These are phyloP conservation scores for Bipolaris oryzae DNA, from an alignment of 2,329 filamentous ascomycete species.

Conservation along the genomic window DNA sequence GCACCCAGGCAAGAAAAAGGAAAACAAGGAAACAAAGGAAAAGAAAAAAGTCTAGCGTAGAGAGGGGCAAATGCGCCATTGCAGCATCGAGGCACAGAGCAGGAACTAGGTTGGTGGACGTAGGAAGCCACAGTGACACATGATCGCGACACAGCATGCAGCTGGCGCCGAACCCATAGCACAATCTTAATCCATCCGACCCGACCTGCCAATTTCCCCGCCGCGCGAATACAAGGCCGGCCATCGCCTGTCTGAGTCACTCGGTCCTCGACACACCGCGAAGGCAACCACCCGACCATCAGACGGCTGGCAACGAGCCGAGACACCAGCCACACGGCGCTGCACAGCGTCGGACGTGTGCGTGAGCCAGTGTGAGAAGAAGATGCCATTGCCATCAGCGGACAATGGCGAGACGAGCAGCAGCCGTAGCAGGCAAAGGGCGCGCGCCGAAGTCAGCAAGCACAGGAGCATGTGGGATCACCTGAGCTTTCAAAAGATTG, in stretches of 20 bases:
- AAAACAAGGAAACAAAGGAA: not conserved
- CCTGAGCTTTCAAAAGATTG: slow-evolving; percentile 49
- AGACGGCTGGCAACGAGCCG: slow-evolving; percentile 17
- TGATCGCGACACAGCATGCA: slow-evolving; percentile 42
- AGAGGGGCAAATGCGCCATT: slow-evolving; percentile 3
- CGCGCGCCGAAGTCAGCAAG: slow-evolving; percentile 42
- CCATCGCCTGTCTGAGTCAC: slow-evolving; percentile 5
- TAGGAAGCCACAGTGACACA: slow-evolving; percentile 37
- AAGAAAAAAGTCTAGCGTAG: not conserved
- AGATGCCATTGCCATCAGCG: slow-evolving; percentile 37
- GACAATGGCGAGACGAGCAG: slow-evolving; percentile 38
- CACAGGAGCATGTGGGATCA: slow-evolving; percentile 47
- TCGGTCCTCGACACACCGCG: slow-evolving; percentile 2
- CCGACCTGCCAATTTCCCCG: slow-evolving; percentile 19
- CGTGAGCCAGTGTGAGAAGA: slow-evolving; percentile 6
- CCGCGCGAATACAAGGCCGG: slow-evolving; percentile 12
- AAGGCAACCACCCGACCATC: slow-evolving; percentile 12
- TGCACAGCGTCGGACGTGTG: slow-evolving; percentile 6
- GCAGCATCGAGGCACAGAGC: slow-evolving; percentile 13
- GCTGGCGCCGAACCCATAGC: slow-evolving; percentile 40
- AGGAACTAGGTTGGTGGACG: slow-evolving; percentile 35
- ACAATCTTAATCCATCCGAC: slow-evolving; percentile 28
- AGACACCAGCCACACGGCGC: slow-evolving; percentile 14
- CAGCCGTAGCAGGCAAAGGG: slow-evolving; percentile 41
- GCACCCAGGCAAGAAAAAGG: not conserved